phyloP scores from a whole-genome alignment of 2,329 filamentous ascomycete genomes.

The Trichoderma sp. region DNA sequence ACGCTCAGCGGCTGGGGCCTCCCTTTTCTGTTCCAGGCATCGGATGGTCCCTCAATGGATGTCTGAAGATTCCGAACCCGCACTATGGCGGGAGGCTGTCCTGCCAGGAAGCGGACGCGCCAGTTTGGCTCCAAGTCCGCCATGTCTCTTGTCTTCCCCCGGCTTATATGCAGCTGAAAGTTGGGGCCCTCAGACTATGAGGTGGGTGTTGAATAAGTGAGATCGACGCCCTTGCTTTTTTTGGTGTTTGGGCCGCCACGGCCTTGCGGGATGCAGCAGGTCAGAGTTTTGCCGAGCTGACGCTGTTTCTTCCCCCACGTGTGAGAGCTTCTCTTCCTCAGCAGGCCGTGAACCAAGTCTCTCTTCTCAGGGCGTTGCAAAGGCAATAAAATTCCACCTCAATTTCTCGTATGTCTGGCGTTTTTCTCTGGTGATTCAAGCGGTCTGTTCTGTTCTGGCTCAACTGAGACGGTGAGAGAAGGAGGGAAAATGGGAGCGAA shows the following conservation, averaged over 20 bases:
- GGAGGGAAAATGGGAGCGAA: constrained; percentile 2
- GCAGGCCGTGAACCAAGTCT: not conserved
- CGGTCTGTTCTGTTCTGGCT: not conserved
- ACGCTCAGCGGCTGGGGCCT: constrained; percentile 61
- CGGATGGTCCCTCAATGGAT: constrained; percentile 54
- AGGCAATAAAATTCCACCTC: not conserved
- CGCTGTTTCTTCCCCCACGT: not conserved
- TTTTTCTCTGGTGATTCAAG: not conserved
- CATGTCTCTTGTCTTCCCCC: constrained; percentile 21
- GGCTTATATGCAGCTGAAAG: not conserved
- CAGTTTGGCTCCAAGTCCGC: constrained; percentile 26
- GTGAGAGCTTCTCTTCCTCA: not conserved
- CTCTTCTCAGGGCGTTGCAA: not conserved
- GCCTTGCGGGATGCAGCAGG: not conserved
- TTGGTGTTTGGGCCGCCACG: not conserved
- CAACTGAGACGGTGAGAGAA: constrained; percentile 13
- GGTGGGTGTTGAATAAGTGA: not conserved
- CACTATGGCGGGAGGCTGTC: constrained; percentile 45
- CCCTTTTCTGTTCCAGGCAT: constrained; percentile 63
- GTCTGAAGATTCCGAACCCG: constrained; percentile 61
- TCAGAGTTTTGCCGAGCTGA: constrained; percentile 10
- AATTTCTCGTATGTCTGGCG: not conserved
- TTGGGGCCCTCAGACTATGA: not conserved
- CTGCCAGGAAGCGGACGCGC: constrained; percentile 28
- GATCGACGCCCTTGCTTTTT: not conserved